Percentiles rank a stretch among this genome's conserved stretches.
phyloP scores from a whole-genome alignment of 495 filamentous ascomycete genomes.

The Penicillium cataractarum region DNA sequence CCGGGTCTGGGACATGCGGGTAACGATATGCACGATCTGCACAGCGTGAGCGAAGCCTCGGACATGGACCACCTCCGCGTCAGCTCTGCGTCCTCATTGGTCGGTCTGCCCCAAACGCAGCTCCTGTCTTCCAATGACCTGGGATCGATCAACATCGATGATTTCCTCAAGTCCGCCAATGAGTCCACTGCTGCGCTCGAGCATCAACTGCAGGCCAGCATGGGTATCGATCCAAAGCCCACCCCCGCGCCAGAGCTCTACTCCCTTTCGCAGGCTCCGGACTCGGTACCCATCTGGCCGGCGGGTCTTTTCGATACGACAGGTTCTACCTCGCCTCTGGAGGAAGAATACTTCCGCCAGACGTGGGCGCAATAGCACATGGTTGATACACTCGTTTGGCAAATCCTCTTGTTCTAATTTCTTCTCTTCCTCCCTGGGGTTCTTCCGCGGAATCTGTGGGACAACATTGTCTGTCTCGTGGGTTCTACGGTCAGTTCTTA shows the following conservation, averaged over 20 bases:
- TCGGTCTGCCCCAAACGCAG: slow-evolving; percentile 54
- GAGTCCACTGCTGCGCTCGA: slow-evolving; percentile 51
- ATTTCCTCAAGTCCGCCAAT: slow-evolving; percentile 60
- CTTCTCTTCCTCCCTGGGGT: slow-evolving; percentile 21
- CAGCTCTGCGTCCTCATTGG: slow-evolving; percentile 56
- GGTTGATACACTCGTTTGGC: slow-evolving; percentile 8
- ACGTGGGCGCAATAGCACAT: slow-evolving; percentile 42
- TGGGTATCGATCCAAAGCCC: slow-evolving; percentile 44
- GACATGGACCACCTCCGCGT: slow-evolving; percentile 57
- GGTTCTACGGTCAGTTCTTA: slow-evolving; percentile 17
- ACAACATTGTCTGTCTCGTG: slow-evolving; percentile 4
- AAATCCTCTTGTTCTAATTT: slow-evolving; percentile 17
- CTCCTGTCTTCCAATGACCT: slow-evolving; percentile 58
- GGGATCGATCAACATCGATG: slow-evolving; percentile 63
- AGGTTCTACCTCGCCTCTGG: slow-evolving; percentile 33
- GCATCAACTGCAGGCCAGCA: slow-evolving; percentile 50
- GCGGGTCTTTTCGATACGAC: slow-evolving; percentile 39
- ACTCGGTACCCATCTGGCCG: slow-evolving; percentile 45
- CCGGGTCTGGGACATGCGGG: slow-evolving; percentile 37
- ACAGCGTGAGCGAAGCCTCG: slow-evolving; percentile 58
- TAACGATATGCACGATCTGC: slow-evolving; percentile 46
- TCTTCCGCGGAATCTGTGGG: neutral
- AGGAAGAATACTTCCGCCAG: slow-evolving; percentile 39
- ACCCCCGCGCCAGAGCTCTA: slow-evolving; percentile 41
- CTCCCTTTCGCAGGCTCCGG: slow-evolving; percentile 37